Evolutionary conservation across 441 rosid genomes (phyloP).

Genomic region (Populus hybrid): DNA sequence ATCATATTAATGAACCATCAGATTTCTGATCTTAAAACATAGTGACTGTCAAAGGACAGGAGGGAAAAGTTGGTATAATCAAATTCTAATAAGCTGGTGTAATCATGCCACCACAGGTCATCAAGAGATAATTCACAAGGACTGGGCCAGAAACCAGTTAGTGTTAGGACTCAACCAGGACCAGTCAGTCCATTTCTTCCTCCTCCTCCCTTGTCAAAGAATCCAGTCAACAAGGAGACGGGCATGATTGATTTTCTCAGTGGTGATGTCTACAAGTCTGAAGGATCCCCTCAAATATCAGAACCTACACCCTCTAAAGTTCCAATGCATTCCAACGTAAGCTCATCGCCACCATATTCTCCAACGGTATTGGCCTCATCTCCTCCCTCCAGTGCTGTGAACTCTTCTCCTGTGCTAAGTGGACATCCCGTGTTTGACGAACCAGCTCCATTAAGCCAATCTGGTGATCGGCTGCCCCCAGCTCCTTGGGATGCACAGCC

Average conservation of each 20-base stretch:
- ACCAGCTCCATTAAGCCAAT: conserved; percentile 39
- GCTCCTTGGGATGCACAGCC: conserved; percentile 71
- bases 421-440: conserved; percentile 60
- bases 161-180: conserved; percentile 32
- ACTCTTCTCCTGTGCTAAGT: conserved; percentile 32
- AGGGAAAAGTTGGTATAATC: background rate
- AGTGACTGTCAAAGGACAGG: background rate
- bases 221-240: conserved; percentile 48
- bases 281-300: conserved; percentile 35
- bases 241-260: conserved; percentile 74
- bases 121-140: conserved; percentile 57
- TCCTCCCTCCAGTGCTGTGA: conserved; percentile 24
- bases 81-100: conserved; percentile 3
- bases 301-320: conserved; percentile 27
- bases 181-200: conserved; percentile 58
- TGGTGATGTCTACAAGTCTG: conserved; percentile 72
- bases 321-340: conserved; percentile 34
- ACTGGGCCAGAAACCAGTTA: conserved; percentile 42
- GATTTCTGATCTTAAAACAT: background rate
- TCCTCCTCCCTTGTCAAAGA: conserved; percentile 81
- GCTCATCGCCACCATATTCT: conserved; percentile 39
- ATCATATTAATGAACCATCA: background rate
- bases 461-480: conserved; percentile 56
- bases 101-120: conserved; percentile 46
- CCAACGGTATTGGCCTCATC: conserved; percentile 36